Percentiles rank a stretch among this genome's conserved stretches.
These are phyloP conservation scores for Rosa lucieae DNA, from an alignment of 306 rosid genomes.

Conservation along the genomic window DNA sequence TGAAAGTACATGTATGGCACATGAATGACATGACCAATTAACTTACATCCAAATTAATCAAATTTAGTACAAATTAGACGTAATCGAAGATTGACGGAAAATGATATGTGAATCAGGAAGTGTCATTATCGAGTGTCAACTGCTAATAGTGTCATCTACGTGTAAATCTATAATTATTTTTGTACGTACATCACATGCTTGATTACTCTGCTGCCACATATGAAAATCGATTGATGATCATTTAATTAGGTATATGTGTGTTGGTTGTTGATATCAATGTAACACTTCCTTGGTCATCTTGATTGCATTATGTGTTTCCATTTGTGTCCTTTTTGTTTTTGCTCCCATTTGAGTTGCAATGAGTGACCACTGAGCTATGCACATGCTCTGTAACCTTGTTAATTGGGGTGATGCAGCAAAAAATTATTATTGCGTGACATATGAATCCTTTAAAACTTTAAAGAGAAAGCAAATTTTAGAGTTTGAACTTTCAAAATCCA, in stretches of 20 bases:
- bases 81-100: slow-evolving; percentile 32
- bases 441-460: neutral
- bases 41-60: neutral
- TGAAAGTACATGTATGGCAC: neutral
- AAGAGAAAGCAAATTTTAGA: slow-evolving; percentile 25
- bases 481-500: slow-evolving; percentile 34
- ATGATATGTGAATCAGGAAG: slow-evolving; percentile 8
- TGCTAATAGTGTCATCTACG: slow-evolving; percentile 27
- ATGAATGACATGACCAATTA: neutral
- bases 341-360: slow-evolving; percentile 71
- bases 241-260: slow-evolving; percentile 39
- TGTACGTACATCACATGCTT: slow-evolving; percentile 1
- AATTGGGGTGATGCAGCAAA: neutral
- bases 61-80: slow-evolving; percentile 42
- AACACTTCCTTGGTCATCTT: slow-evolving; percentile 36
- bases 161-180: neutral
- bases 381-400: neutral
- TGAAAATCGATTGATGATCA: slow-evolving; percentile 35
- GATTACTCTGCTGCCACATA: neutral
- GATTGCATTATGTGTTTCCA: slow-evolving; percentile 24
- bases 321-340: slow-evolving; percentile 23
- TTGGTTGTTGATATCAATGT: slow-evolving; percentile 63
- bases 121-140: slow-evolving; percentile 34
- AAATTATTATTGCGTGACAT: neutral
- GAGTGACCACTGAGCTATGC: slow-evolving; percentile 46